Base-by-base conservation (phyloP, 2,329 filamentous ascomycete species). In the Colletotrichum endophyticum region DNA sequence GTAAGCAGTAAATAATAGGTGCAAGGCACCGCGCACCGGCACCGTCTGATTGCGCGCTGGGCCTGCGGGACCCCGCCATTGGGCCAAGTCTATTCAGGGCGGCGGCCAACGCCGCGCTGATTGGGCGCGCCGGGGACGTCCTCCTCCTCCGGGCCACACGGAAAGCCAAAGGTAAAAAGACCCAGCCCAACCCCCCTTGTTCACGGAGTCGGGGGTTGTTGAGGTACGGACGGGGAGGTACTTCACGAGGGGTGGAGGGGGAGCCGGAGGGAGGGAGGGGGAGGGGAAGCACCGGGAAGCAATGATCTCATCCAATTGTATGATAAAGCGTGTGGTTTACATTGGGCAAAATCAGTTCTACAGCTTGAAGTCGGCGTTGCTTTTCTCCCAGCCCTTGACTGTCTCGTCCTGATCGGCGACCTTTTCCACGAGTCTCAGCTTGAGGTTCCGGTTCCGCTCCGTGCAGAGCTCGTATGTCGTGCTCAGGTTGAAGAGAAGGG, bases 391-490 rank as follows among this genome's bases (percentile, higher is more conserved):
- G 8, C 94, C 94, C 2, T 87, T 86, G 2, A 89, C 84, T 2
- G 88, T 89, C 19, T 90, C 88, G 57, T 90, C 89, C 80, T 91
- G 88, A 2, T 84, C 86, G 1, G 95, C 93, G 22, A 97, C 89
- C 68, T 89, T 91, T 80, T 95, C 94, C 3, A 94, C 93, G 22
- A 99, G 87, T 30, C 87, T 88, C 34, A 91, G 84, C 88, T 99
- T 99, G 80, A 94, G 85, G 15, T 89, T 89, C 66, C 91, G 88
- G 57, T 95, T 91, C 77, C 91, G 90, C 80, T 99, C 96, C 0
- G 95, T 96, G 82, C 95, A 97, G 9, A 99, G 89, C 85, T 99
- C 97, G 83, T 98, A 99, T 80, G 98, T 92, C 0, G 96, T 99
- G 13, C 93, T 92, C 15, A 99, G 85, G 83, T 99, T 99, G 85